These are phyloP conservation scores for Hypoxylon fuscum DNA, from an alignment of 495 filamentous ascomycete species.

Conservation along the genomic window DNA sequence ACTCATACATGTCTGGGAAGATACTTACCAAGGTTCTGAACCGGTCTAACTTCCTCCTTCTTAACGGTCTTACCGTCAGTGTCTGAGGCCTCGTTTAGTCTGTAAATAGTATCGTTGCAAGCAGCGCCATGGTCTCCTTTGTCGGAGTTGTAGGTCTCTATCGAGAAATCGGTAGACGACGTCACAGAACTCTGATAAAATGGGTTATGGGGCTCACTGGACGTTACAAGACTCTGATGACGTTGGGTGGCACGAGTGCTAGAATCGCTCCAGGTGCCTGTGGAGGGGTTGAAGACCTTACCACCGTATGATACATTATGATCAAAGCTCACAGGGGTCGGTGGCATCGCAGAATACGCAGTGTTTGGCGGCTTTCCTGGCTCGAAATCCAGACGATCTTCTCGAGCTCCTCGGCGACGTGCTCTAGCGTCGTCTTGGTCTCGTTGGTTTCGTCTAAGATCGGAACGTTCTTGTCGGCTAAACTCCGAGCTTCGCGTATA, in stretches of 20 bases:
- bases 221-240: constrained; percentile 26
- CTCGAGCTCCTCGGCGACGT: constrained; percentile 76
- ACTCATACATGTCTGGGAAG: background rate
- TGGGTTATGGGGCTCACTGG: constrained; percentile 23
- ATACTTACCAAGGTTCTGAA: constrained; percentile 27
- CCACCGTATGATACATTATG: constrained; percentile 31
- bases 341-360: background rate
- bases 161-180: constrained; percentile 38
- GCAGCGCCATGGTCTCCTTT: constrained; percentile 2
- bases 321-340: constrained; percentile 32
- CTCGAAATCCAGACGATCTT: constrained; percentile 75
- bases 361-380: constrained; percentile 59
- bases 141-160: constrained; percentile 31
- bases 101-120: background rate
- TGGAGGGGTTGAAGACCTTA: constrained; percentile 34
- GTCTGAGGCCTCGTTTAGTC: constrained; percentile 15
- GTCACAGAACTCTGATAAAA: constrained; percentile 24
- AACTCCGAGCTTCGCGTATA: constrained; percentile 71
- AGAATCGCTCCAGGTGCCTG: constrained; percentile 12
- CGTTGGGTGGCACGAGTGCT: too few species aligned
- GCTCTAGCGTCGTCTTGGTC: constrained; percentile 80
- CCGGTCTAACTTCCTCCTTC: background rate
- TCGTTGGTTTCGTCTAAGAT: constrained; percentile 89
- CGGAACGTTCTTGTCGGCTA: constrained; percentile 82
- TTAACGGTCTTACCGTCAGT: background rate